Percentiles rank a stretch among this genome's conserved stretches.
Evolutionary conservation across 2,329 filamentous ascomycete species (phyloP).

Genomic region (Tolypocladium tropicale): DNA sequence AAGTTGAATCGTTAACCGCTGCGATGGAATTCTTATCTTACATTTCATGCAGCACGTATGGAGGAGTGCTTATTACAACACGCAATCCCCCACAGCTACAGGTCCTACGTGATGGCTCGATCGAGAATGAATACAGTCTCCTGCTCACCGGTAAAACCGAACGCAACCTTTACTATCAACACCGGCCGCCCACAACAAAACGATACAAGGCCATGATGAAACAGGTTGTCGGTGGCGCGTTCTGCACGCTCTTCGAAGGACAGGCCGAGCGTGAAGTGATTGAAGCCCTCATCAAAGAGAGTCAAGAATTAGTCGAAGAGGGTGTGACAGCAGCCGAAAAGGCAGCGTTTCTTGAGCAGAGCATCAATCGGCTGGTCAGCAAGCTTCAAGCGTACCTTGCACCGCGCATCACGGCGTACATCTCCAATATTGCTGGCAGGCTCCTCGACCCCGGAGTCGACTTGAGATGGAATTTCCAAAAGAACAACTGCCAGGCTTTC

Average conservation of each 20-base stretch:
- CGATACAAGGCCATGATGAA: constrained; percentile 28
- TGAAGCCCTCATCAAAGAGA: constrained; percentile 14
- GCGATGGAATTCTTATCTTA: no score
- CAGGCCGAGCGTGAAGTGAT: constrained; percentile 17
- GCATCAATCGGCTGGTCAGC: constrained; percentile 5
- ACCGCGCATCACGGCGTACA: constrained; percentile 15
- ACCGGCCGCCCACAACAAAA: constrained; percentile 11
- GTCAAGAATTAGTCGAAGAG: constrained; percentile 11
- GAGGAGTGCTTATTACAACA: constrained; percentile 15
- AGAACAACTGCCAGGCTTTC: constrained; percentile 28
- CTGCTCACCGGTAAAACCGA: constrained; percentile 9
- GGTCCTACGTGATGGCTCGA: constrained; percentile 10
- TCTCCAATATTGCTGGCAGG: constrained; percentile 17
- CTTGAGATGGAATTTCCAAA: constrained; percentile 18
- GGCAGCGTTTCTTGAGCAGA: constrained; percentile 6
- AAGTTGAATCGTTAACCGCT: no score
- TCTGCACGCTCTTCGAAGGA: constrained; percentile 16
- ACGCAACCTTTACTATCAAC: constrained; percentile 8
- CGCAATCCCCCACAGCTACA: constrained; percentile 13
- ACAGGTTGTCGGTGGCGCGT: constrained; percentile 26
- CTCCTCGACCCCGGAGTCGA: constrained; percentile 16
- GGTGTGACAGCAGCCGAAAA: constrained; percentile 6
- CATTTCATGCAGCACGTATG: constrained; percentile 8
- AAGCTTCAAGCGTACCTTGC: constrained; percentile 15
- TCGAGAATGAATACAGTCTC: constrained; percentile 10